Base-by-base conservation (phyloP, 345 rosid genomes). In the Salix dunnii region DNA sequence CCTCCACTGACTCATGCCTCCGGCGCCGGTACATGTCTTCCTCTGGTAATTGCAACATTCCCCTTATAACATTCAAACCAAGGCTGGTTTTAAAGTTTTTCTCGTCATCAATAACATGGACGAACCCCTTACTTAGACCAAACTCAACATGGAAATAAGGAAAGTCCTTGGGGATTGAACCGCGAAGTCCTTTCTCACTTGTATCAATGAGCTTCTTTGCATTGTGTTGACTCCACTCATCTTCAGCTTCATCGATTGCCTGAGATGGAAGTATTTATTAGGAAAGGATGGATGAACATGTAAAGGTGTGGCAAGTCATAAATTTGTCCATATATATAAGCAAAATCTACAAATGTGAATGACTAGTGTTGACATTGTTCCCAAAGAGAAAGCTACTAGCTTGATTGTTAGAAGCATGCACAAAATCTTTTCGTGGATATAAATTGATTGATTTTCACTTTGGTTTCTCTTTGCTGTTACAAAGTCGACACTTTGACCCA, bases 191-290 rank as follows among this genome's bases (percentile, higher is more conserved):
- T 80, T 93, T 96, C 73, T 81, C 86, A 64, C 96, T 91, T 1
- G 99, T 96, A 79, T 93, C 98, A 2, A 90, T 96, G 35, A 96
- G 91, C 86, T 87, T 96, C 88, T 93, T 96, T 21, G 98, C 92
- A 58, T 92, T 93, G 58, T 51, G 99, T 67, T 92, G 99, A 88
- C 97, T 96, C 99, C 97, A 96, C 74, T 96, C 98, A 21, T 94
- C 97, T 83, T 93, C 98, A 2, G 99, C 99, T 85, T 96, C 98
- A 11, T 96, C 97, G 16, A 96, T 96, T 14, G 98, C 99, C 96
- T 89, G 87, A 72, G 67, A 38, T 25, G 73, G n/a, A 33, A 17
- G 23, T 28, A 61, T 61, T 61, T 61, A 20, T 51, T 51, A 20
- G 9, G 23, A 51, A 51, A 18, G 58, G 58, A 51, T 6, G n/a